Percentiles rank a stretch among this genome's conserved stretches.
Conservation (phyloP, 2,329 filamentous ascomycete genomes). For the Neonectria punicea region DNA sequence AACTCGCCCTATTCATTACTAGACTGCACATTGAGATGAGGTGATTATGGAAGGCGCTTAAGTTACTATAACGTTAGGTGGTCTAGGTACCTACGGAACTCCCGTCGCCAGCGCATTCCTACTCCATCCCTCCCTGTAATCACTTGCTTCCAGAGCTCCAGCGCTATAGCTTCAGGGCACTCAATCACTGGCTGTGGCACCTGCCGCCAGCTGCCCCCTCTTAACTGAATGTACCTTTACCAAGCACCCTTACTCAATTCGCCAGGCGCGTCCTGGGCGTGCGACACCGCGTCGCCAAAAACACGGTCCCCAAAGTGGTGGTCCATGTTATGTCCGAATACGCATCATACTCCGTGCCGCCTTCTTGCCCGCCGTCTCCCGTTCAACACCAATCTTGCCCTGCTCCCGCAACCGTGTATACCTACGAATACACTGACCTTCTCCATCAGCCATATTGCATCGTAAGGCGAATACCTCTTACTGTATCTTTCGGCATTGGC, state of each 20-base stretch:
- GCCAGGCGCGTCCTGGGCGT: slow-evolving; percentile 38
- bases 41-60: too few relatives aligned
- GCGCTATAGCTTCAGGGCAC: neutral
- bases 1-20: too few relatives aligned
- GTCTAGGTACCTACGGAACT: too few relatives aligned
- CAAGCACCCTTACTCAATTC: slow-evolving; percentile 25
- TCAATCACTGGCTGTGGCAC: neutral
- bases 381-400: slow-evolving; percentile 3
- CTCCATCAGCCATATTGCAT: slow-evolving; percentile 21
- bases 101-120: too few relatives aligned
- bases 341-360: slow-evolving; percentile 10
- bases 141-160: neutral
- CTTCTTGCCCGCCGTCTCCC: slow-evolving; percentile 5
- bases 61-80: too few relatives aligned
- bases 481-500: slow-evolving; percentile 3
- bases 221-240: neutral
- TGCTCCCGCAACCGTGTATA: slow-evolving; percentile 6
- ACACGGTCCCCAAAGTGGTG: slow-evolving; percentile 40
- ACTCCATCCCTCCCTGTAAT: neutral
- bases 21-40: too few relatives aligned
- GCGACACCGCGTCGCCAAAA: slow-evolving; percentile 44
- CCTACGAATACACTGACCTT: neutral
- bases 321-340: slow-evolving; percentile 16
- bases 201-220: neutral
- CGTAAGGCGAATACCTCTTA: slow-evolving; percentile 13